Evolutionary conservation across 768 basidiomycete genomes (phyloP).

Genomic region (Panaeolus papilionaceus): DNA sequence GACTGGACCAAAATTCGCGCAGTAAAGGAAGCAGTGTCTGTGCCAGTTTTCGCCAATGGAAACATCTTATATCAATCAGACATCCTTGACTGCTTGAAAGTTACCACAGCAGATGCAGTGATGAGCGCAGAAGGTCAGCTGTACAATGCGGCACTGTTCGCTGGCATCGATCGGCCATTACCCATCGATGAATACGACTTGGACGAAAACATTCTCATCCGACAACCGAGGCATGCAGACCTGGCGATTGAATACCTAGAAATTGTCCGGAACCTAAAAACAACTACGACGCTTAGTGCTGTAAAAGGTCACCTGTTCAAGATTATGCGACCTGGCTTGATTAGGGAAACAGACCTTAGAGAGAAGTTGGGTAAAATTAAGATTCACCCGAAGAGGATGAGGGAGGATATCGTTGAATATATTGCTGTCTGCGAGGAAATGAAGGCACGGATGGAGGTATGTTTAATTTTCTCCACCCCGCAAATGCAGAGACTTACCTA

Average conservation of each 20-base stretch:
- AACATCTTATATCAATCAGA: conserved; percentile 92
- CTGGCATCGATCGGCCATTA: conserved; percentile 34
- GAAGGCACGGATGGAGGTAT: conserved; percentile 36
- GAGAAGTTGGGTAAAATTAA: conserved; percentile 64
- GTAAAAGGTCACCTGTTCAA: conserved; percentile 96
- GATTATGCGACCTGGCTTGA: conserved; percentile 80
- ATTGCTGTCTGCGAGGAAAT: conserved; percentile 36
- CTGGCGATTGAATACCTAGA: conserved; percentile 88
- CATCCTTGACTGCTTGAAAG: conserved; percentile 75
- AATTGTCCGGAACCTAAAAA: conserved; percentile 75
- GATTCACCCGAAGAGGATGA: conserved; percentile 32
- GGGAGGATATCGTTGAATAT: conserved; percentile 41
- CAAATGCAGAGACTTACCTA: conserved; percentile 9
- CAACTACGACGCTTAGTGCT: conserved; percentile 72
- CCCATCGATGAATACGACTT: conserved; percentile 31
- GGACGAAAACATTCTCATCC: conserved; percentile 41
- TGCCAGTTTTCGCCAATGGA: conserved; percentile 97
- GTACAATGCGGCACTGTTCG: conserved; percentile 89
- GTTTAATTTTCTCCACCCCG: conserved; percentile 14
- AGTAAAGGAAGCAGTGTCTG: conserved; percentile 86
- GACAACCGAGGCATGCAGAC: conserved; percentile 63
- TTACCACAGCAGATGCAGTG: conserved; percentile 89
- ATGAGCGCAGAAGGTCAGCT: conserved; percentile 97
- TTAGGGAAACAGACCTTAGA: conserved; percentile 70
- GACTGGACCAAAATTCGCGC: conserved; percentile 91